phyloP scores from a whole-genome alignment of 176 grass and related monocot genomes.

The Zea luxurians region DNA sequence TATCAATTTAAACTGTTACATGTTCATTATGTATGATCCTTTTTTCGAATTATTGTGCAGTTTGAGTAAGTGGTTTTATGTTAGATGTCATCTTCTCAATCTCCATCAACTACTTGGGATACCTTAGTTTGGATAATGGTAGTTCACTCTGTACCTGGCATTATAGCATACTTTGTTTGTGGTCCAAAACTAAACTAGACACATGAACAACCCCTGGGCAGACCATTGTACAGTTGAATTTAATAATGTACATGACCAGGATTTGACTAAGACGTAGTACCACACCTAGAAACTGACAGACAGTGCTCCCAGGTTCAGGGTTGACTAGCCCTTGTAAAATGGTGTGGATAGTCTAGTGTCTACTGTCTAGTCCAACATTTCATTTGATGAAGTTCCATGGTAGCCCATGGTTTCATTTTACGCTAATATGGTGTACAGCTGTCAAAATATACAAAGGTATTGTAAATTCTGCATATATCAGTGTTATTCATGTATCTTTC shows the following conservation, averaged over 20 bases:
- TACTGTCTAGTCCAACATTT: not conserved
- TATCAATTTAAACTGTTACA: not conserved
- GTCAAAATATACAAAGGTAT: not conserved
- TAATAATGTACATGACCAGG: not conserved
- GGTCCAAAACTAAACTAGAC: not conserved
- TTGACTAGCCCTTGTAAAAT: not conserved
- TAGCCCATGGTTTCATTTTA: not conserved
- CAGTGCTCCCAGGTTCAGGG: not conserved
- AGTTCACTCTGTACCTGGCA: not conserved
- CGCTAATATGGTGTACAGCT: not conserved
- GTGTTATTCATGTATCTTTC: not conserved
- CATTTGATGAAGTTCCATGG: not conserved
- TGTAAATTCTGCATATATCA: not conserved
- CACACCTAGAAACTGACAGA: not conserved
- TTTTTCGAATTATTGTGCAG: not conserved
- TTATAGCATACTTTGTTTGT: not conserved
- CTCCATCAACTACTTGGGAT: not conserved
- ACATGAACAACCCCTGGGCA: not conserved
- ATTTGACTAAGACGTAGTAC: not conserved
- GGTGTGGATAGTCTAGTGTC: not conserved
- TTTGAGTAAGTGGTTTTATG: not conserved
- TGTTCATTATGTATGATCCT: conserved; percentile 9
- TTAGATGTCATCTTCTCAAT: not conserved
- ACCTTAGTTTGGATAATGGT: not conserved
- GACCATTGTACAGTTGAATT: not conserved